phyloP scores from a whole-genome alignment of 2,329 filamentous ascomycete species.

The Aureobasidium melanogenum region DNA sequence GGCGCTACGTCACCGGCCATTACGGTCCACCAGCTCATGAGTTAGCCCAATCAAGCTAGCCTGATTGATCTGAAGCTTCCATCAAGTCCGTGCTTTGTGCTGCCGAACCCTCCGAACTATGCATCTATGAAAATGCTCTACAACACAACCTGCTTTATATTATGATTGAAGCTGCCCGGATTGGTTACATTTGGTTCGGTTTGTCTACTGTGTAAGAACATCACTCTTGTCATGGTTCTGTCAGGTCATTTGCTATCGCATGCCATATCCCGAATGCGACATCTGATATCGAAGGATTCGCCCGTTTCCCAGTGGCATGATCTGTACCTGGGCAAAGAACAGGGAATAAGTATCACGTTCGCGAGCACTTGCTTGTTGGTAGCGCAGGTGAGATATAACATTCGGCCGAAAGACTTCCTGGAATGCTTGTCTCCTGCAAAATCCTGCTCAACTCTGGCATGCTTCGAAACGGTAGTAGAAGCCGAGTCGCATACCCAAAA shows the following conservation, averaged over 20 bases:
- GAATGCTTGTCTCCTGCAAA: neutral
- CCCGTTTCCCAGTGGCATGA: conserved; percentile 1
- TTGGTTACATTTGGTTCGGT: too few species aligned
- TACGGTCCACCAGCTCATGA: neutral
- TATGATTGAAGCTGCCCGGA: neutral
- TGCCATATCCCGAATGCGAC: neutral
- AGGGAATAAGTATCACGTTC: neutral
- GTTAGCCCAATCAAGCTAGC: too few species aligned
- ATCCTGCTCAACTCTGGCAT: neutral
- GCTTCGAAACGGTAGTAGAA: neutral
- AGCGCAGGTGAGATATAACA: neutral
- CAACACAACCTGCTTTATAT: neutral
- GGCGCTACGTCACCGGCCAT: neutral
- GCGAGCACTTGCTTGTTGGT: neutral
- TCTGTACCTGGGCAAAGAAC: neutral
- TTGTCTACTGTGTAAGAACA: neutral
- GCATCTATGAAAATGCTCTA: neutral
- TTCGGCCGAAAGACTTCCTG: neutral
- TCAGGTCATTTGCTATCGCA: too few species aligned
- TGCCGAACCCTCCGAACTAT: neutral
- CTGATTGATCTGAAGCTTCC: too few species aligned
- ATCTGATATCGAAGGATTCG: neutral
- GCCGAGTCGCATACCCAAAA: neutral
- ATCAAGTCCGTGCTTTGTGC: neutral
- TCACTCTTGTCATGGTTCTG: neutral